A percentile compares a stretch with the other conserved stretches of the same genome.
Conservation (phyloP, 257 asterid genomes). For the Sherardia arvensis region DNA sequence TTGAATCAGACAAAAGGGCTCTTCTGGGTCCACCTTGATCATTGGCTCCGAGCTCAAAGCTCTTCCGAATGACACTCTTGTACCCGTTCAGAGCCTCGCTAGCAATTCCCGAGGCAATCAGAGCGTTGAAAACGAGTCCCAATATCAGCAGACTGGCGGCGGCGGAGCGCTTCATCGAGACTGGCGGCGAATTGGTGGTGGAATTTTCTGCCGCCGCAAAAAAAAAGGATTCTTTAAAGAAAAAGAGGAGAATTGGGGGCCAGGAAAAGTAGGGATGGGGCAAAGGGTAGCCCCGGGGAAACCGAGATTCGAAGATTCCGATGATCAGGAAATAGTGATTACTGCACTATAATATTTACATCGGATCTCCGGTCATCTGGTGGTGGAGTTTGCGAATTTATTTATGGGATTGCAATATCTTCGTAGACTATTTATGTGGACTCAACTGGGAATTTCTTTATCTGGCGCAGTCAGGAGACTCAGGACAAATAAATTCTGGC, state of each 20-base stretch:
- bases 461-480: neutral
- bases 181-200: neutral
- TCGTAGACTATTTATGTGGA: neutral
- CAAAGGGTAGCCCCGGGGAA: conserved; percentile 16
- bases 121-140: conserved; percentile 7
- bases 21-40: conserved; percentile 42
- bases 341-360: neutral
- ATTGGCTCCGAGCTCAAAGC: conserved; percentile 15
- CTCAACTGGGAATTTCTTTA: neutral
- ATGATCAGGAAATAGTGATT: conserved; percentile 1
- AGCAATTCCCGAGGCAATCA: conserved; percentile 18
- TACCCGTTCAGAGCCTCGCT: conserved; percentile 17
- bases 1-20: conserved; percentile 32
- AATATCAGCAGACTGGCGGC: conserved; percentile 13
- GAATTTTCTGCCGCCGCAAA: neutral
- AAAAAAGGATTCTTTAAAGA: neutral
- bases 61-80: conserved; percentile 15
- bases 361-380: conserved; percentile 4
- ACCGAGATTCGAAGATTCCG: conserved; percentile 43
- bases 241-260: conserved; percentile 10
- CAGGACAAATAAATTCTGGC: neutral
- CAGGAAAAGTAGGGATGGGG: conserved; percentile 12
- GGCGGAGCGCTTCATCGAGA: conserved; percentile 30
- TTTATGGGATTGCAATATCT: neutral
- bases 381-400: neutral